Conservation (phyloP, 768 basidiomycete species). For the Termitomyces sp. region DNA sequence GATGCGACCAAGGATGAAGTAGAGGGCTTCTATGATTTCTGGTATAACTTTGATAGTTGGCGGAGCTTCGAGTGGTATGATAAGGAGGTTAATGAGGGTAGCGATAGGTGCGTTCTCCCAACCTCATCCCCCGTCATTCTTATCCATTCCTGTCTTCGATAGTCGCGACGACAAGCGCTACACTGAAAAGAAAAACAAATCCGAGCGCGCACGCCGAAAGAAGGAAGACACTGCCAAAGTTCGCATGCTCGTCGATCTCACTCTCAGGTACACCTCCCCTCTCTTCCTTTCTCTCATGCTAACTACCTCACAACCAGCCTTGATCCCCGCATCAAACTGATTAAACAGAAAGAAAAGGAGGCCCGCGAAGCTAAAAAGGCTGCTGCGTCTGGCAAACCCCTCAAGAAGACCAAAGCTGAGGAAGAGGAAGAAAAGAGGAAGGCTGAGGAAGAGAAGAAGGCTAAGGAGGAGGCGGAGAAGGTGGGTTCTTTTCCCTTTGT, state of each 20-base stretch:
- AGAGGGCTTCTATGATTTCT: slow-evolving; percentile 95
- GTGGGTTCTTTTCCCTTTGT: slow-evolving; percentile 27
- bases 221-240: slow-evolving; percentile 95
- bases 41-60: slow-evolving; percentile 99
- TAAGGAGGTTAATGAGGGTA: slow-evolving; percentile 98
- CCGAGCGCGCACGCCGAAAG: slow-evolving; percentile 89
- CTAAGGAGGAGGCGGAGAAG: slow-evolving; percentile 84
- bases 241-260: slow-evolving; percentile 80
- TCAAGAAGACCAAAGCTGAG: slow-evolving; percentile 69
- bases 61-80: slow-evolving; percentile 96
- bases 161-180: slow-evolving; percentile 99
- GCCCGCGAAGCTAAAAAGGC: slow-evolving; percentile 87
- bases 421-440: slow-evolving; percentile 69
- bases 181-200: slow-evolving; percentile 40
- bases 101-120: slow-evolving; percentile 64
- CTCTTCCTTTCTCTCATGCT: not conserved
- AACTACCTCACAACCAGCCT: slow-evolving; percentile 27
- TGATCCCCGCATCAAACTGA: slow-evolving; percentile 95
- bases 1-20: slow-evolving; percentile 77
- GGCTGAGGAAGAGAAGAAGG: slow-evolving; percentile 64
- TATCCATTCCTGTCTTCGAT: not conserved
- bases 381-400: slow-evolving; percentile 40
- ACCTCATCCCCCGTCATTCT: not conserved
- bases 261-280: slow-evolving; percentile 43
- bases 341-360: slow-evolving; percentile 95